Evolutionary conservation across 1,284 basidiomycete species (phyloP).

Genomic region (Golubevia sp.): DNA sequence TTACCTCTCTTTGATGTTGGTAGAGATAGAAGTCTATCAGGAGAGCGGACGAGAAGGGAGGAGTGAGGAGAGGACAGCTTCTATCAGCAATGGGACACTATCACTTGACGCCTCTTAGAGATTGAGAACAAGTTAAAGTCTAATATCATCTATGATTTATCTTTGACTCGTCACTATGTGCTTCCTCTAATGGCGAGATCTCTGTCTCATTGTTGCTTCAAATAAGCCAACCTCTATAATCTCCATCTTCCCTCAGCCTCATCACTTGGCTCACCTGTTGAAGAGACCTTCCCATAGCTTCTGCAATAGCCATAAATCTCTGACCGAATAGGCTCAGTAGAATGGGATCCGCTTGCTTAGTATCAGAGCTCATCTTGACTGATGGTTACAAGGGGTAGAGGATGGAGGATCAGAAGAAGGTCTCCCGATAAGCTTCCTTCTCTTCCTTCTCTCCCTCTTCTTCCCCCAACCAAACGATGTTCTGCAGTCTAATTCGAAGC

Average conservation of each 20-base stretch:
- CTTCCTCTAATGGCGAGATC: too few relatives aligned
- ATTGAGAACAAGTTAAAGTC: too few relatives aligned
- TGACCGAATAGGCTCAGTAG: slow-evolving; percentile 57
- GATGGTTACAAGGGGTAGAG: background rate
- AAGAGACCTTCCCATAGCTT: slow-evolving; percentile 56
- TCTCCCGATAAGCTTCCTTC: background rate
- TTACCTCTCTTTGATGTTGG: slow-evolving; percentile 67
- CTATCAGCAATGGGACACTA: background rate
- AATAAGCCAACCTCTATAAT: too few relatives aligned
- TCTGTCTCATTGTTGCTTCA: too few relatives aligned
- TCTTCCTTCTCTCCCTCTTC: background rate
- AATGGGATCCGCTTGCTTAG: slow-evolving; percentile 45
- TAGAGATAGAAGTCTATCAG: slow-evolving; percentile 88
- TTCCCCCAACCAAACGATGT: too few relatives aligned
- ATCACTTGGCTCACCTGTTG: background rate
- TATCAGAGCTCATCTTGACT: background rate
- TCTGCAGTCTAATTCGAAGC: too few relatives aligned
- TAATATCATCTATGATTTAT: too few relatives aligned
- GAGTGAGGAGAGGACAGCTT: background rate
- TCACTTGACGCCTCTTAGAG: too few relatives aligned
- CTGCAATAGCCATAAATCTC: slow-evolving; percentile 57
- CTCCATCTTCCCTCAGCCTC: too few relatives aligned
- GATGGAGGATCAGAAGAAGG: background rate
- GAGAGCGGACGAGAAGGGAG: slow-evolving; percentile 61
- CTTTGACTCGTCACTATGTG: too few relatives aligned